Percentiles rank a stretch among this genome's conserved stretches.
Evolutionary conservation across 192 early-diverging fungal species (phyloP).

Genomic region (Polychytrium aggregatum): DNA sequence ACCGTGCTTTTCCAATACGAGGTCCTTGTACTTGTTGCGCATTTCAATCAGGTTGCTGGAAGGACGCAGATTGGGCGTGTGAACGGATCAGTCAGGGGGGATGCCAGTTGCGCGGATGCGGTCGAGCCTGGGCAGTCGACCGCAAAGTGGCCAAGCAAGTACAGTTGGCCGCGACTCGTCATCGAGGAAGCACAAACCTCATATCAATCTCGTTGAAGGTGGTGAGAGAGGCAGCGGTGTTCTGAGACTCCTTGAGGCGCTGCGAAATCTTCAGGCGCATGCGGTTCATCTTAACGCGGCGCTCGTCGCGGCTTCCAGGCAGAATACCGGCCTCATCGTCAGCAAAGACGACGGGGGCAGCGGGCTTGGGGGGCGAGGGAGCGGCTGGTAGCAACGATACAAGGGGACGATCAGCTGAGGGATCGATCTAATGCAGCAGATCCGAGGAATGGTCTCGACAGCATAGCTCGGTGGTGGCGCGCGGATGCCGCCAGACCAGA

Average conservation of each 20-base stretch:
- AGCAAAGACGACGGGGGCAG: conserved; percentile 21
- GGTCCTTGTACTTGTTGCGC: conserved; percentile 89
- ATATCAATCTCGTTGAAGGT: conserved; percentile 99
- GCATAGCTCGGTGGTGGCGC: no score
- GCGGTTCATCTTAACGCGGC: conserved; percentile 82
- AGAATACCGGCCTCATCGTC: conserved; percentile 2
- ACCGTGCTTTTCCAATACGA: conserved; percentile 83
- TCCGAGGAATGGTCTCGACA: no score
- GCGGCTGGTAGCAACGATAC: conserved; percentile 9
- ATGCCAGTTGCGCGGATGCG: neutral
- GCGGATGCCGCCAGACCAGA: no score
- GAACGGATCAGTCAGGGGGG: neutral
- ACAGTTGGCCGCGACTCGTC: no score
- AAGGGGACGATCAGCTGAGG: conserved; percentile 1
- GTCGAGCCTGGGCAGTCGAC: no score
- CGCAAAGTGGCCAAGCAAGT: neutral
- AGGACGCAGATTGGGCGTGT: neutral
- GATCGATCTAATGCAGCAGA: no score
- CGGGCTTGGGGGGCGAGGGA: conserved; percentile 3
- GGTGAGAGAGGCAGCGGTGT: conserved; percentile 90
- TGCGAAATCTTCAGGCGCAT: conserved; percentile 92
- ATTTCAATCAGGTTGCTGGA: conserved; percentile 76
- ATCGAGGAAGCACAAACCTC: conserved; percentile 50
- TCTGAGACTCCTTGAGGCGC: conserved; percentile 94
- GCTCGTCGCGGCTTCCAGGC: neutral